These are phyloP conservation scores for Trametes elegans DNA, from an alignment of 768 basidiomycete genomes.

Conservation along the genomic window DNA sequence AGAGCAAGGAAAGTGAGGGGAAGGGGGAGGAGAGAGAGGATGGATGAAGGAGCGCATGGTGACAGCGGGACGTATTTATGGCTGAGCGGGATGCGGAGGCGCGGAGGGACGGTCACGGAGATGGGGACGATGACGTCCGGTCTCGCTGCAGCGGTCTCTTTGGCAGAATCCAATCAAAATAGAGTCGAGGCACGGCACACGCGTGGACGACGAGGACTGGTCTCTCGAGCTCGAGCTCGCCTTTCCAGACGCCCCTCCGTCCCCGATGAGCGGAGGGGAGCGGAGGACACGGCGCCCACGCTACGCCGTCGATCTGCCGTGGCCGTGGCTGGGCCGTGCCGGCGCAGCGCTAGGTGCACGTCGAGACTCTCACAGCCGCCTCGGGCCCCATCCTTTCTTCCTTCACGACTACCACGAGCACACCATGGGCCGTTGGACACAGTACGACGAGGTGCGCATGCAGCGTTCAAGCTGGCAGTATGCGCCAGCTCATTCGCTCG, in stretches of 20 bases:
- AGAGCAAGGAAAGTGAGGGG: not conserved
- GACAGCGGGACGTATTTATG: conserved; percentile 8
- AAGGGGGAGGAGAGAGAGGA: not conserved
- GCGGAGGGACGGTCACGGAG: not conserved
- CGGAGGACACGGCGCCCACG: not conserved
- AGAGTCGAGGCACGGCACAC: not conserved
- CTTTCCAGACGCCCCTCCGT: not conserved
- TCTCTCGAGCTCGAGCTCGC: not conserved
- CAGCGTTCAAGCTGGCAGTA: not conserved
- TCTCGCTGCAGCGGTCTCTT: not conserved
- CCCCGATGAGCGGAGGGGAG: not conserved
- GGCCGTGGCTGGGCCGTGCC: conserved; percentile 12
- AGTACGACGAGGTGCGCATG: conserved; percentile 35
- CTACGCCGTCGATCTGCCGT: not conserved
- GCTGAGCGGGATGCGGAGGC: not conserved
- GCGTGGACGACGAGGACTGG: conserved; percentile 4
- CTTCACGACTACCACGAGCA: conserved; percentile 7
- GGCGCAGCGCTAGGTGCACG: conserved; percentile 2
- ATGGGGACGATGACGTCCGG: conserved; percentile 7
- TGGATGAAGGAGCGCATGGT: not conserved
- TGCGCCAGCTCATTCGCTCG: conserved; percentile 8
- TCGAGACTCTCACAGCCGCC: conserved; percentile 5
- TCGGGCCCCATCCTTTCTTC: not conserved
- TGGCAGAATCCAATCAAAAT: not conserved
- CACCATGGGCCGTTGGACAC: conserved; percentile 37